phyloP scores from a whole-genome alignment of 169 alveolate genomes.

The Blepharisma undulans region DNA sequence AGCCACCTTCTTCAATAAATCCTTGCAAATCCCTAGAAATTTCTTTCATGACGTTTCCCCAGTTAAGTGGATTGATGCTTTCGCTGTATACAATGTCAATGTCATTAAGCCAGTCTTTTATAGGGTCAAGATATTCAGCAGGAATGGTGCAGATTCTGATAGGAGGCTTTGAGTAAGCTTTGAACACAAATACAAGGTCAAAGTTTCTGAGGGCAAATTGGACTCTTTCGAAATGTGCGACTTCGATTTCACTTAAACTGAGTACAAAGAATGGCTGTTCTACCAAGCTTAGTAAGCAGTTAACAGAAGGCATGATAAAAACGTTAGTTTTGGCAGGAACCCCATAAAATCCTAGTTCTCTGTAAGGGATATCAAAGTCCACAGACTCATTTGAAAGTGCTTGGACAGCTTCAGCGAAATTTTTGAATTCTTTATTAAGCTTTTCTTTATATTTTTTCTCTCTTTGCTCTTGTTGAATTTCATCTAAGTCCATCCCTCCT shows the following conservation, averaged over 20 bases:
- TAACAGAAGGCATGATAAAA: conserved; percentile 93
- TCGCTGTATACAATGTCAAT: conserved; percentile 74
- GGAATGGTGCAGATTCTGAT: conserved; percentile 94
- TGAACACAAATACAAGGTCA: conserved; percentile 95
- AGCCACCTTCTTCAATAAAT: conserved; percentile 79
- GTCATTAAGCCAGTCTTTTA: conserved; percentile 85
- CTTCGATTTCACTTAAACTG: conserved; percentile 94
- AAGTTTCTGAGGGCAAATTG: conserved; percentile 95
- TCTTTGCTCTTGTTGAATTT: conserved; percentile 94
- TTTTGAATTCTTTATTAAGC: conserved; percentile 91
- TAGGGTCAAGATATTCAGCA: conserved; percentile 90
- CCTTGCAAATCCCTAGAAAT: conserved; percentile 67
- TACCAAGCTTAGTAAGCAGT: conserved; percentile 92
- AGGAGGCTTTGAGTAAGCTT: conserved; percentile 91
- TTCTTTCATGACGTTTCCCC: conserved; percentile 68
- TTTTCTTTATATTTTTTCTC: conserved; percentile 92
- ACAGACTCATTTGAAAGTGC: conserved; percentile 61
- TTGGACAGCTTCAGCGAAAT: conserved; percentile 80
- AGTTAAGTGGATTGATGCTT: conserved; percentile 70
- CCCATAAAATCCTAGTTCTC: conserved; percentile 94
- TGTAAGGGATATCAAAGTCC: conserved; percentile 87
- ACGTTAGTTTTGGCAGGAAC: conserved; percentile 95
- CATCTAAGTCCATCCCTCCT: conserved; percentile 92
- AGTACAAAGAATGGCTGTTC: conserved; percentile 97
- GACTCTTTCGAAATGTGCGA: conserved; percentile 96